A percentile compares a stretch with the other conserved stretches of the same genome.
phyloP scores from a whole-genome alignment of 441 rosid species.

The Erodium texanum region DNA sequence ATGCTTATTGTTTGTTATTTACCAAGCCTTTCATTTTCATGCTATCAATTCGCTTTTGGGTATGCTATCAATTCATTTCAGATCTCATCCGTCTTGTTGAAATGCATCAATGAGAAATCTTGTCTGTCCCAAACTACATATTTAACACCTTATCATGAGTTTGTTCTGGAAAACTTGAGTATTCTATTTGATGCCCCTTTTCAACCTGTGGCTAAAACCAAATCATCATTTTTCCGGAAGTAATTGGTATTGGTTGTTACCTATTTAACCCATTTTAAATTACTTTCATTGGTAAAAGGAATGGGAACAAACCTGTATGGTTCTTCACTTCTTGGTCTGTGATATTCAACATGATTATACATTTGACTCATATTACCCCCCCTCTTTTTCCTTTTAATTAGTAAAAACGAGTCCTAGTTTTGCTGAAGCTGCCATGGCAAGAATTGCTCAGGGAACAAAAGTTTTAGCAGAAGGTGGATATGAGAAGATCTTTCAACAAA shows the following conservation, averaged over 20 bases:
- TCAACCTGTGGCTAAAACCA: not conserved
- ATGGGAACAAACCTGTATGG: not conserved
- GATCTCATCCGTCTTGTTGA: no score
- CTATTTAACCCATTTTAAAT: not conserved
- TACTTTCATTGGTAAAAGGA: not conserved
- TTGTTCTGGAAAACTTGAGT: not conserved
- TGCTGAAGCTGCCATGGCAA: conserved; percentile 69
- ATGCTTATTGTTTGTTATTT: no score
- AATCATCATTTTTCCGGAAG: not conserved
- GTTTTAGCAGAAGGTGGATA: conserved; percentile 71
- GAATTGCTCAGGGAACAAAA: conserved; percentile 65
- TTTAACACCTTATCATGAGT: not conserved
- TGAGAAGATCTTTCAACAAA: conserved; percentile 58
- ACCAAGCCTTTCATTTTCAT: no score
- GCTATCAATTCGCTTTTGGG: no score
- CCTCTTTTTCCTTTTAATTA: not conserved
- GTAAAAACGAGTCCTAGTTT: conserved; percentile 37
- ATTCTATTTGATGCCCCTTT: not conserved
- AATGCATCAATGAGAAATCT: no score
- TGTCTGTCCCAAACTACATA: not conserved
- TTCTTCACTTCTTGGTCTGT: not conserved
- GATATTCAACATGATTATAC: not conserved
- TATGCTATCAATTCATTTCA: no score
- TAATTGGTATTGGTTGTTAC: not conserved
- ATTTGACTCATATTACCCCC: not conserved